Base-by-base conservation (phyloP, 2,329 filamentous ascomycete genomes). In the Epichloe bromicola region DNA sequence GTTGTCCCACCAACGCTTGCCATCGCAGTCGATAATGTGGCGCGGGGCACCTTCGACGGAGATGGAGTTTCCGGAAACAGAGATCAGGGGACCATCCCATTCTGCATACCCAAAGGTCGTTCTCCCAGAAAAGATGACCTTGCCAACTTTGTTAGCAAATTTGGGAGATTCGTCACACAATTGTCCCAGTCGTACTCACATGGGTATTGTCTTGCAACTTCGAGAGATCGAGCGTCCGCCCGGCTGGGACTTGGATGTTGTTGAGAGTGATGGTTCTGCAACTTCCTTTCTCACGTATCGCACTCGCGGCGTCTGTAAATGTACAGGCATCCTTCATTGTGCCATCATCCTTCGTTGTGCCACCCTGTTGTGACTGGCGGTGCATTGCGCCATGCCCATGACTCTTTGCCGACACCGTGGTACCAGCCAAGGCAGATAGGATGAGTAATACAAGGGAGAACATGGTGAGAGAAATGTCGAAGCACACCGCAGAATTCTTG, bases 1-100 rank as follows among this genome's bases (percentile, higher is more conserved):
- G 49, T 72, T 70, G 57, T 85, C 80, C 82, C 80, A 85, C 74
- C 75, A 83, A 33, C 67, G 62, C 10, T 70, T 59, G 37, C 80
- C 79, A 39, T 76, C 70, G 51, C 78, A 76, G 58, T 85, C 70
- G 48, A 85, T 72, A 17, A 54, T 70, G 70, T 57, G 54, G 6
- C 56, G 37, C 10, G 44, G 14, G 10, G 43, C 19, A 14, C 50
- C 50, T 6, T 38, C 10, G 3, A 51, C 5, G 3, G 15, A 5
- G 19, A 51, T 33, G 38, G n/a, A 20, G 5, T 26, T 51, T 34
- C 50, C 50, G 19, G 44, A 43, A 4, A 51, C 4, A 3, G 23
- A 14, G 4, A 51, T 39, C 2, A 51, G 15, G 6, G 44, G 38
- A 2, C 50, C 50, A 4, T 33, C 3, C 50, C 50, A 51, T 12